phyloP scores from a whole-genome alignment of 495 filamentous ascomycete species.

The Astrothelium macrocarpum region DNA sequence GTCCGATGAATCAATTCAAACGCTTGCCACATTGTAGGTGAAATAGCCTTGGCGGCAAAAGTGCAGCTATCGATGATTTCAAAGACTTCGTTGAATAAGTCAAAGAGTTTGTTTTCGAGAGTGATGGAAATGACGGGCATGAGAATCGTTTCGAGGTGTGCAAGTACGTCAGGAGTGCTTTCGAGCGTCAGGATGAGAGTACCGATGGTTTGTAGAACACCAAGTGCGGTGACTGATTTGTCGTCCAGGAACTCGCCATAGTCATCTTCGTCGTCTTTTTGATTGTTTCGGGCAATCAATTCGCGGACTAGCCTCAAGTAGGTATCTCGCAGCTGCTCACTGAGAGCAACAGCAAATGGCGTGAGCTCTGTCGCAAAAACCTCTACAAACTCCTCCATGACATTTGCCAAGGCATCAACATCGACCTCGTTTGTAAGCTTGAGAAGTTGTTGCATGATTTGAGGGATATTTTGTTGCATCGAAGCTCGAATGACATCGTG shows the following conservation, averaged over 20 bases:
- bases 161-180: conserved; percentile 86
- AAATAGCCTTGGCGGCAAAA: conserved; percentile 93
- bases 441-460: conserved; percentile 97
- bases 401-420: conserved; percentile 88
- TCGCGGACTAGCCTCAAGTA: conserved; percentile 91
- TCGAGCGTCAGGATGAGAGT: conserved; percentile 94
- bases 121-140: conserved; percentile 96
- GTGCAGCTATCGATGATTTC: conserved; percentile 99
- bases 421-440: conserved; percentile 95
- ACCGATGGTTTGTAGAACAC: conserved; percentile 94
- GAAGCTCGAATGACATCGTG: conserved; percentile 86
- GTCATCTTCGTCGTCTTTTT: conserved; percentile 61
- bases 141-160: conserved; percentile 87
- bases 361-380: conserved; percentile 93
- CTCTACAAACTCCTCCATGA: conserved; percentile 99
- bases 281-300: conserved; percentile 69
- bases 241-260: conserved; percentile 92
- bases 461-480: conserved; percentile 98
- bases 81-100: conserved; percentile 95
- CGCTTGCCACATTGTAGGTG: conserved; percentile 93
- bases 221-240: conserved; percentile 95
- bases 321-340: conserved; percentile 91
- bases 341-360: conserved; percentile 94
- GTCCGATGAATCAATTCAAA: conserved; percentile 94
- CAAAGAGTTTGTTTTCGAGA: conserved; percentile 92